These are phyloP conservation scores for Linum tenue DNA, from an alignment of 345 rosid genomes.

Conservation along the genomic window DNA sequence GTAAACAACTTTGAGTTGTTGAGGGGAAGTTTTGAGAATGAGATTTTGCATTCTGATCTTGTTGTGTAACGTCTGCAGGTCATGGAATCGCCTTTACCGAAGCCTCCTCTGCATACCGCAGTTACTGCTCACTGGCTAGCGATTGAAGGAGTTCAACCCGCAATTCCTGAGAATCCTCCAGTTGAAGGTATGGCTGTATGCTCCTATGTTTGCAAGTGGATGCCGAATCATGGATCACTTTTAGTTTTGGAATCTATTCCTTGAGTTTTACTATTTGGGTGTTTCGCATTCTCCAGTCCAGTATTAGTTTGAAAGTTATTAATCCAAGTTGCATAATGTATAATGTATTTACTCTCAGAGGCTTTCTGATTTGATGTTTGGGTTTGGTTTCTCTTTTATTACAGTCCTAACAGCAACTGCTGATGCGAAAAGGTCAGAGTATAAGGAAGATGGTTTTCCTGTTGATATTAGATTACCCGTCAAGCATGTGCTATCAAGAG, in stretches of 20 bases:
- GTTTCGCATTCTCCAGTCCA: neutral
- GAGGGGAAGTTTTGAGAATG: neutral
- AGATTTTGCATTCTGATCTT: neutral
- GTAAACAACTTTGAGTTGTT: neutral
- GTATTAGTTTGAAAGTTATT: too few relatives aligned
- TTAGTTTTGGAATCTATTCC: neutral
- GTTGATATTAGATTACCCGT: constrained; percentile 42
- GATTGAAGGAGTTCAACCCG: constrained; percentile 85
- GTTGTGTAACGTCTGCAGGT: constrained; percentile 30
- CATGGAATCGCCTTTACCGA: constrained; percentile 53
- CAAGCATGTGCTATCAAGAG: constrained; percentile 60
- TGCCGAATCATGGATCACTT: neutral
- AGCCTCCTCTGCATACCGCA: constrained; percentile 46
- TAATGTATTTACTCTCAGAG: neutral
- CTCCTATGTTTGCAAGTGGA: neutral
- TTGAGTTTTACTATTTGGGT: neutral
- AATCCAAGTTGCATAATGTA: neutral
- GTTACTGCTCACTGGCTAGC: constrained; percentile 71
- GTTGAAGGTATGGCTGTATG: constrained; percentile 38
- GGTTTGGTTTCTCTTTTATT: constrained; percentile 5
- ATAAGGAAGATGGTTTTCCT: constrained; percentile 58
- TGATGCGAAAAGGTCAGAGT: constrained; percentile 54
- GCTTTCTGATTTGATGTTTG: neutral
- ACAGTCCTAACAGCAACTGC: constrained; percentile 29
- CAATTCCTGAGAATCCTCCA: constrained; percentile 59